Percentiles rank a stretch among this genome's conserved stretches.
Conservation (phyloP, 345 rosid species). For the Murraya koenigii region DNA sequence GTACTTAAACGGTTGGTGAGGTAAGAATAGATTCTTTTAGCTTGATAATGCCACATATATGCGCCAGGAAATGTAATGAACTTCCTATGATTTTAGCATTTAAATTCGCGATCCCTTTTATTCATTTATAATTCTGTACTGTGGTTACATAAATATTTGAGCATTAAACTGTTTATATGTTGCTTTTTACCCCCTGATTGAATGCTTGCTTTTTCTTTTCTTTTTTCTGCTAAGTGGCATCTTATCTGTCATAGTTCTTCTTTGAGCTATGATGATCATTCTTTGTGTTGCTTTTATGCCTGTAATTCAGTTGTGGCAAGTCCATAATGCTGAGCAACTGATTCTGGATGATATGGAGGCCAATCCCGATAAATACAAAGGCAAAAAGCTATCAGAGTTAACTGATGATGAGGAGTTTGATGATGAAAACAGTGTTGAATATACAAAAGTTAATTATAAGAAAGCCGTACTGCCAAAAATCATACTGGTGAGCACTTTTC, state of each 20-base stretch:
- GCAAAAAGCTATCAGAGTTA: constrained; percentile 72
- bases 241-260: neutral
- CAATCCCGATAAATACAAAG: constrained; percentile 84
- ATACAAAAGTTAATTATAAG: constrained; percentile 61
- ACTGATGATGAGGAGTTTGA: constrained; percentile 72
- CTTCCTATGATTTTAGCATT: neutral
- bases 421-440: constrained; percentile 59
- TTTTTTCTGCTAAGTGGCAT: neutral
- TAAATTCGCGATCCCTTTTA: neutral
- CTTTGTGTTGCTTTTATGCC: neutral
- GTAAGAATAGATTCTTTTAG: neutral
- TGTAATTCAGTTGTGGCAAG: constrained; percentile 81
- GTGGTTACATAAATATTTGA: neutral
- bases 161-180: neutral
- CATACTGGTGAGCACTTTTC: constrained; percentile 51
- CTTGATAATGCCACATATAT: neutral
- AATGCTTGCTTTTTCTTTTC: neutral
- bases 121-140: neutral
- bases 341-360: constrained; percentile 80
- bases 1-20: neutral
- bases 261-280: neutral
- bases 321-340: constrained; percentile 92
- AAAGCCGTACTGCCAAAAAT: constrained; percentile 57
- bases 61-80: neutral
- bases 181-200: neutral